Evolutionary conservation across 352 stramenopile species (phyloP).

Genomic region (Pythium phragmitis): DNA sequence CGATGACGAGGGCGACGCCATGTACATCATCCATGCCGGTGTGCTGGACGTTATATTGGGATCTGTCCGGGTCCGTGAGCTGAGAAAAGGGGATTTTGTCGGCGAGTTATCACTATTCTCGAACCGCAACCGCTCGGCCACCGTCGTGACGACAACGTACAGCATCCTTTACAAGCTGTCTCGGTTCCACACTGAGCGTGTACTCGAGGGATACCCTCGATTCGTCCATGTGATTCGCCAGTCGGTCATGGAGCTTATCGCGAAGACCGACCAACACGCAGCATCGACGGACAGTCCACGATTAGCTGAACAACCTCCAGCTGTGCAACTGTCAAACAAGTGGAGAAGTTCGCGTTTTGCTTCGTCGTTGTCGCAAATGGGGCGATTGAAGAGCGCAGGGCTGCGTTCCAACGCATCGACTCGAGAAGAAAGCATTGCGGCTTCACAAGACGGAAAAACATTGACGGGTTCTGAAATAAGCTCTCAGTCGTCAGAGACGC

Average conservation of each 20-base stretch:
- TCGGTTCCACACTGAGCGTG: slow-evolving; percentile 59
- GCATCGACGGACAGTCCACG: neutral
- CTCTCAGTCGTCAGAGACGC: neutral
- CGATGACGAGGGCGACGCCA: slow-evolving; percentile 42
- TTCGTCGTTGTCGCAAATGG: slow-evolving; percentile 7
- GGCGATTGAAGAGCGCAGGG: slow-evolving; percentile 9
- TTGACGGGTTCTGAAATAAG: too few species aligned
- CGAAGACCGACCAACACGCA: slow-evolving; percentile 20
- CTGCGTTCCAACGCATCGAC: neutral
- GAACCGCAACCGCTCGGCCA: slow-evolving; percentile 49
- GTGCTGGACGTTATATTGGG: slow-evolving; percentile 41
- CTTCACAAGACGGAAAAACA: neutral
- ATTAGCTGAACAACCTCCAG: neutral
- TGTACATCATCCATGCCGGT: slow-evolving; percentile 51
- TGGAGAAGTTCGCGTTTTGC: slow-evolving; percentile 18
- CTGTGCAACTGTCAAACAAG: neutral
- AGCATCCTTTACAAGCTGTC: slow-evolving; percentile 69
- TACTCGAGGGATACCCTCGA: slow-evolving; percentile 54
- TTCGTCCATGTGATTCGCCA: slow-evolving; percentile 38
- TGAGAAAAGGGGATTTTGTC: slow-evolving; percentile 35
- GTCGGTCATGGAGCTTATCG: slow-evolving; percentile 30
- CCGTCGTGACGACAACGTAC: slow-evolving; percentile 67
- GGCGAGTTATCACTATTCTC: slow-evolving; percentile 67
- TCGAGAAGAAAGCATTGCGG: slow-evolving; percentile 5
- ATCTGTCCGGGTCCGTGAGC: slow-evolving; percentile 34